Conservation (phyloP, 805 yeast species). For the Jamesozyma lodderae region DNA sequence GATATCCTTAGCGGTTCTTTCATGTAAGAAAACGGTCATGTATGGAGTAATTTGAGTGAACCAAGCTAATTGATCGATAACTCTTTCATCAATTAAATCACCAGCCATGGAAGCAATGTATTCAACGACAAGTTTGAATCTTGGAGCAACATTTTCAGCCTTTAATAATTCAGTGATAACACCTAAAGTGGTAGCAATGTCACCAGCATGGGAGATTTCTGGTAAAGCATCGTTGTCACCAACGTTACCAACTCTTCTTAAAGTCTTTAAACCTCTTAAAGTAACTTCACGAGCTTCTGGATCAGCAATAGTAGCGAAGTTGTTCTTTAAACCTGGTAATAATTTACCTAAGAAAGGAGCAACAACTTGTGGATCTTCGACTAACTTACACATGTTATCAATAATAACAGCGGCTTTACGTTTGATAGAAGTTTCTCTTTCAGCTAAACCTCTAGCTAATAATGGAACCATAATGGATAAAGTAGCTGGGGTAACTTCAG, state of each 20-base stretch:
- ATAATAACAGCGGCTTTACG: constrained; percentile 99
- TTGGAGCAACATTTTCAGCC: constrained; percentile 56
- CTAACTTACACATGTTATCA: constrained; percentile 99
- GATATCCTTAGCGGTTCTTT: constrained; percentile 78
- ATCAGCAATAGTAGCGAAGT: constrained; percentile 95
- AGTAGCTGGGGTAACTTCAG: constrained; percentile 99
- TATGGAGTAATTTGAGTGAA: constrained; percentile 79
- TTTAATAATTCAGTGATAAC: constrained; percentile 69
- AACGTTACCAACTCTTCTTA: constrained; percentile 98
- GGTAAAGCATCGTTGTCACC: constrained; percentile 85
- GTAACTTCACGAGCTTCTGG: constrained; percentile 99
- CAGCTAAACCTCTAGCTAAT: constrained; percentile 98
- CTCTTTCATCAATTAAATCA: constrained; percentile 97
- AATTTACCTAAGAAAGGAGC: constrained; percentile 97
- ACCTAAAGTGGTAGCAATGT: constrained; percentile 72
- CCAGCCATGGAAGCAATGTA: constrained; percentile 96
- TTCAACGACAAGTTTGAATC: constrained; percentile 69
- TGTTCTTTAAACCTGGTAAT: constrained; percentile 91
- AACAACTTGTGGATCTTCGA: constrained; percentile 99
- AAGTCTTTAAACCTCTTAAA: constrained; percentile 90
- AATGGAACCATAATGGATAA: constrained; percentile 98
- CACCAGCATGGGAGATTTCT: constrained; percentile 99
- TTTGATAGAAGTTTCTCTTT: constrained; percentile 98
- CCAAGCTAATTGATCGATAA: constrained; percentile 90
- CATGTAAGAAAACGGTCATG: constrained; percentile 93